A percentile compares a stretch with the other conserved stretches of the same genome.
Evolutionary conservation across 352 stramenopile species (phyloP).

Genomic region (Pythium pyrilobum): DNA sequence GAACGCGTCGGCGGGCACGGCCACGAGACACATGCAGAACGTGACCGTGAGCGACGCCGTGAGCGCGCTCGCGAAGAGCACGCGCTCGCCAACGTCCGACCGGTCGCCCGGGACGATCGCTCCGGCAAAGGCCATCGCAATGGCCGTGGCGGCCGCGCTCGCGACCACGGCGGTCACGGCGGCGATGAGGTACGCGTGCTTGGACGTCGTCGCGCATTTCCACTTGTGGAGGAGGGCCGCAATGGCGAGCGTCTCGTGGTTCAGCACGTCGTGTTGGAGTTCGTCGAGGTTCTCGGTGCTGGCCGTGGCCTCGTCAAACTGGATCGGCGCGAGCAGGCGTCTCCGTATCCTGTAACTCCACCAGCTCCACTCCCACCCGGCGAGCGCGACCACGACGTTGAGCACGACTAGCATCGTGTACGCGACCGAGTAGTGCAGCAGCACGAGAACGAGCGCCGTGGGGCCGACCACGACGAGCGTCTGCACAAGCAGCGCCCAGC

Average conservation of each 20-base stretch:
- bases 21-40: slow-evolving; percentile 39
- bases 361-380: slow-evolving; percentile 45
- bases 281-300: not conserved
- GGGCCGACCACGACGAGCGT: not conserved
- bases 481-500: not conserved
- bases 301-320: slow-evolving; percentile 11
- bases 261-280: slow-evolving; percentile 7
- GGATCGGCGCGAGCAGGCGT: slow-evolving; percentile 24
- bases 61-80: slow-evolving; percentile 23
- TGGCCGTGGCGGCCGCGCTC: not conserved
- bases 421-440: slow-evolving; percentile 28
- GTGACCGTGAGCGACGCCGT: slow-evolving; percentile 24
- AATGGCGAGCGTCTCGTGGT: slow-evolving; percentile 3
- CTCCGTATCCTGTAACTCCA: slow-evolving; percentile 62
- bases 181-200: slow-evolving; percentile 4
- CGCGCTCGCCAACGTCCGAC: slow-evolving; percentile 15
- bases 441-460: slow-evolving; percentile 29
- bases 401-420: slow-evolving; percentile 36
- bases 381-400: slow-evolving; percentile 29
- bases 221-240: too few relatives aligned
- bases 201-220: not conserved
- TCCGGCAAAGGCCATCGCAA: slow-evolving; percentile 2
- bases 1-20: slow-evolving; percentile 30
- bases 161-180: not conserved
- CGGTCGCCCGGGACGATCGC: slow-evolving; percentile 10